Base-by-base conservation (phyloP, 495 filamentous ascomycete species). In the Letharia lupina region DNA sequence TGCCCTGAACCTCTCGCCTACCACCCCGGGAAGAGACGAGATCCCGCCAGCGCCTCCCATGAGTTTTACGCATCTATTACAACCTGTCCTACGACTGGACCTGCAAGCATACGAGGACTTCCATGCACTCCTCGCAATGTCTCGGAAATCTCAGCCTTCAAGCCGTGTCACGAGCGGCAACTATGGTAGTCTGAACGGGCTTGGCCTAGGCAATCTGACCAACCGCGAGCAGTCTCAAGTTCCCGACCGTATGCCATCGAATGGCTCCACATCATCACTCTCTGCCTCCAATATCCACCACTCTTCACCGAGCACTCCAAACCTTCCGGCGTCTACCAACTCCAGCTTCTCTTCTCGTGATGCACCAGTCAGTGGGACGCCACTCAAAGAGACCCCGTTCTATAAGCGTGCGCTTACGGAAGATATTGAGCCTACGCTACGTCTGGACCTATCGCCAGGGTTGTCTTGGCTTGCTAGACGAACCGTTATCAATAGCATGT, bases 371-470 rank as follows among this genome's bases (percentile, higher is more conserved):
- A 66, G 66, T 4, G 72, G 72, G 52, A 76, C 79, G 31, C 81
- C 86, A 12, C 77, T 98, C 56, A 96, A 96, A 71, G 94, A 97
- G 63, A 91, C 89, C 5, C 89, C 88, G 67, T 98, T 96, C 74
- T 98, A 92, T 76, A 98, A 98, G 75, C 86, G 94, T 31, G 84
- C 83, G 9, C 75, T 96, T 16, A 79, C 84, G 62, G 94, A 98
- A 74, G 94, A 98, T 75, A 89, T 98, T 63, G 94, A 98, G 76
- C 94, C 94, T 4, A 96, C 94, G 0, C 77, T 98, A 28, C 84
- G 94, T 50, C 83, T 98, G 7, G 94, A 98, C 75, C 81, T 83
- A 8, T 91, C 94, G 0, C 93, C 94, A 1, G 92, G 93, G 0
- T 85, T 98, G 47, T 95, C 91, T 31, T 98, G 93, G 91, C 83